phyloP scores from a whole-genome alignment of 306 rosid species.

The Sicyos edulis region DNA sequence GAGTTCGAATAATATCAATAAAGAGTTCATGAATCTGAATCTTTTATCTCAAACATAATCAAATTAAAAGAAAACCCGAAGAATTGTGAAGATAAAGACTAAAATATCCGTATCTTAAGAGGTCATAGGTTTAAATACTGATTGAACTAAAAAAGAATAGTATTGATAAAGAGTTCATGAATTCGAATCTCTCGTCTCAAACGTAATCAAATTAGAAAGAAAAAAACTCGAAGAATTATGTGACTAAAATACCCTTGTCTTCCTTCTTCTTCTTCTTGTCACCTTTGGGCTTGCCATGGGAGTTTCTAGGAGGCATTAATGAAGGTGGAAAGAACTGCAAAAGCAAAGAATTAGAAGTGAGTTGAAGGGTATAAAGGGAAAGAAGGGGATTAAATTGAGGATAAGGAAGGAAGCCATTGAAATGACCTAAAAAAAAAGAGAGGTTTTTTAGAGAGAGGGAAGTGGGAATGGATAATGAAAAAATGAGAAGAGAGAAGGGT shows the following conservation, averaged over 20 bases:
- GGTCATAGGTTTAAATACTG: too few species aligned
- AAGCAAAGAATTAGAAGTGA: not conserved
- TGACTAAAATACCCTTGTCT: constrained; percentile 48
- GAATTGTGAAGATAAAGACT: too few species aligned
- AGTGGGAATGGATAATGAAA: constrained; percentile 36
- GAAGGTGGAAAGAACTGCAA: not conserved
- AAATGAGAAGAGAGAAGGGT: not conserved
- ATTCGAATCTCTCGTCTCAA: too few species aligned
- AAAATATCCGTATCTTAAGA: too few species aligned
- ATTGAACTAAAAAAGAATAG: too few species aligned
- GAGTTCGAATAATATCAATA: too few species aligned
- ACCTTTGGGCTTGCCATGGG: constrained; percentile 72
- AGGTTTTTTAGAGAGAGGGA: constrained; percentile 14
- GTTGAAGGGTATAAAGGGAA: not conserved
- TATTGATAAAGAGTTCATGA: too few species aligned
- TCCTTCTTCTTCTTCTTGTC: constrained; percentile 89
- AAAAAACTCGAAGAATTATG: too few species aligned
- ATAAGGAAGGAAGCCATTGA: constrained; percentile 1
- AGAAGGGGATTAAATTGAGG: not conserved
- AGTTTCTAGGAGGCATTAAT: constrained; percentile 82
- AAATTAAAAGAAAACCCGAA: too few species aligned
- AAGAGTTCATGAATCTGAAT: too few species aligned
- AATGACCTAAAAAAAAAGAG: not conserved
- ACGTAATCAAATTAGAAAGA: too few species aligned
- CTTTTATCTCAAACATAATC: too few species aligned